A percentile compares a stretch with the other conserved stretches of the same genome.
Evolutionary conservation across 305 asterid species (phyloP).

Genomic region (Plantago rigida): DNA sequence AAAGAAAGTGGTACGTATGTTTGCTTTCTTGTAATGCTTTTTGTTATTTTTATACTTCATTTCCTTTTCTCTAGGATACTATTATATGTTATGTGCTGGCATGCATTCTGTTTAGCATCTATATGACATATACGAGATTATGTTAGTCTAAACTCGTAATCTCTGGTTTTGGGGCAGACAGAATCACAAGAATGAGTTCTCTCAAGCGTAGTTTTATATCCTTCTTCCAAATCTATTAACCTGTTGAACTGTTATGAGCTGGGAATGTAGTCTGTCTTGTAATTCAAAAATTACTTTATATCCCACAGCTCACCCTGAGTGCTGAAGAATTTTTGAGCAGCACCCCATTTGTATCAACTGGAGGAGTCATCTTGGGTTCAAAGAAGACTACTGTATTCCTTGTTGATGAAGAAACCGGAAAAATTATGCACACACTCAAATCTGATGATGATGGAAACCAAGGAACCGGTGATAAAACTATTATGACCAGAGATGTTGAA

Average conservation of each 20-base stretch:
- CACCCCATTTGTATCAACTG: slow-evolving; percentile 57
- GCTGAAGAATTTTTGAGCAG: slow-evolving; percentile 62
- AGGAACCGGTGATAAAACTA: slow-evolving; percentile 40
- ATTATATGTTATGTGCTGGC: slow-evolving; percentile 6
- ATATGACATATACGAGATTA: neutral
- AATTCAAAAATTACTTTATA: slow-evolving; percentile 9
- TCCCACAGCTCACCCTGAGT: slow-evolving; percentile 52
- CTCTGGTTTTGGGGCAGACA: neutral
- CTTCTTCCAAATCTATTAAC: no score
- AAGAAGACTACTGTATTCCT: slow-evolving; percentile 65
- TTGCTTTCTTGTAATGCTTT: slow-evolving; percentile 1
- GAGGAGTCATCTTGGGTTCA: slow-evolving; percentile 69
- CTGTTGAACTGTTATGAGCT: neutral
- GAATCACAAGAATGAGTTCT: neutral
- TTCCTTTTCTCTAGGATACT: neutral
- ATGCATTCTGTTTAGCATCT: neutral
- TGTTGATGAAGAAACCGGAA: slow-evolving; percentile 66
- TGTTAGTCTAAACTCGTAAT: neutral
- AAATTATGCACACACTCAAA: slow-evolving; percentile 44
- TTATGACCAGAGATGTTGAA: slow-evolving; percentile 36
- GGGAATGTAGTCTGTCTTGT: slow-evolving; percentile 13
- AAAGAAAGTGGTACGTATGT: slow-evolving; percentile 42
- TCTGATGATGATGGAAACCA: slow-evolving; percentile 41
- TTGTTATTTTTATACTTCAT: neutral
- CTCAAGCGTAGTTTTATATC: no score